phyloP scores from a whole-genome alignment of 495 filamentous ascomycete species.

The Chaetomium cochliodes region DNA sequence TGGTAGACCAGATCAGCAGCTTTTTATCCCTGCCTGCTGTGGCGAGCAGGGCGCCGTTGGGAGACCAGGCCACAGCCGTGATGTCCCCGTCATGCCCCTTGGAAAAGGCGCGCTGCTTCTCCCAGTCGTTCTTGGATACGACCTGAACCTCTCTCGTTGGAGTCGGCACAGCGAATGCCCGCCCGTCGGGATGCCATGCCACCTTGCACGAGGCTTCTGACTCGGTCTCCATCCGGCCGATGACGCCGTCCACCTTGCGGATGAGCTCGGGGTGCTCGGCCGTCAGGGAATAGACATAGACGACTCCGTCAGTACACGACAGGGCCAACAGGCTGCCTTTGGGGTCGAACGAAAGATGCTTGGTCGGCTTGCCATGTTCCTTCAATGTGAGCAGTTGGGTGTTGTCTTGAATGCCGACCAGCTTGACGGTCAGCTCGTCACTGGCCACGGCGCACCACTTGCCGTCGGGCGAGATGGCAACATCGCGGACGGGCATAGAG shows the following conservation, averaged over 20 bases:
- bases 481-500: slow-evolving; percentile 78
- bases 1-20: slow-evolving; percentile 84
- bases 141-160: slow-evolving; percentile 82
- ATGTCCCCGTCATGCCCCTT: slow-evolving; percentile 82
- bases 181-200: slow-evolving; percentile 92
- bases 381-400: slow-evolving; percentile 69
- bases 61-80: slow-evolving; percentile 86
- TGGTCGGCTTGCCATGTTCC: slow-evolving; percentile 78
- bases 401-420: slow-evolving; percentile 79
- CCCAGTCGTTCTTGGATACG: slow-evolving; percentile 81
- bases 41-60: slow-evolving; percentile 84
- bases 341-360: slow-evolving; percentile 86
- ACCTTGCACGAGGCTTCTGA: slow-evolving; percentile 72
- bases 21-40: slow-evolving; percentile 80
- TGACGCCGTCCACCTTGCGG: slow-evolving; percentile 80
- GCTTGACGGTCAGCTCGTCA: slow-evolving; percentile 87
- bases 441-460: slow-evolving; percentile 94
- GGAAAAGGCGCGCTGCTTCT: slow-evolving; percentile 72
- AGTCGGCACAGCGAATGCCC: slow-evolving; percentile 84
- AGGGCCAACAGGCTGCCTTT: slow-evolving; percentile 73
- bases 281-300: slow-evolving; percentile 85
- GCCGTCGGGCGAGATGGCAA: slow-evolving; percentile 77
- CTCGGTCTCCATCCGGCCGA: slow-evolving; percentile 73
- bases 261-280: slow-evolving; percentile 78
- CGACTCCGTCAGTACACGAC: slow-evolving; percentile 80